A percentile compares a stretch with the other conserved stretches of the same genome.
These are phyloP conservation scores for Gentiana dahurica DNA, from an alignment of 257 asterid species.

Conservation along the genomic window DNA sequence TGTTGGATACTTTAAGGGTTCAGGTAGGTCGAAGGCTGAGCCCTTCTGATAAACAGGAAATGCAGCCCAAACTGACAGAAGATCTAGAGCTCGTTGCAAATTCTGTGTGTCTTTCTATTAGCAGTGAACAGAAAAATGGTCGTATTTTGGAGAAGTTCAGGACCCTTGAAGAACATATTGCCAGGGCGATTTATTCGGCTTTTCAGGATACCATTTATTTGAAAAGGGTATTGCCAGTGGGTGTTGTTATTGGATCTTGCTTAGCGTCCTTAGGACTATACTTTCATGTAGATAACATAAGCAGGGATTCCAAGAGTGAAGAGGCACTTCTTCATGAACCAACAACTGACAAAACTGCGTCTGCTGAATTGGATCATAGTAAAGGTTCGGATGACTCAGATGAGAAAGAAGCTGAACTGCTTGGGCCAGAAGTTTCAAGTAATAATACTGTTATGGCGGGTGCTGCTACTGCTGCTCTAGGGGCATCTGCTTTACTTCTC, in stretches of 20 bases:
- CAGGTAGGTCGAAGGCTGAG: constrained; percentile 69
- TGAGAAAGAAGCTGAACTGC: constrained; percentile 21
- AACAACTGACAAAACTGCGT: constrained; percentile 14
- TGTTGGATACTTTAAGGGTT: constrained; percentile 50
- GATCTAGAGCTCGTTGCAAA: constrained; percentile 66
- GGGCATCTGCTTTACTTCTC: constrained; percentile 81
- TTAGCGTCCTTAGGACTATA: constrained; percentile 67
- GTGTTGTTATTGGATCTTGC: constrained; percentile 78
- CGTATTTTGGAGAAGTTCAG: constrained; percentile 25
- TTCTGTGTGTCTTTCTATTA: constrained; percentile 53
- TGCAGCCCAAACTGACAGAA: constrained; percentile 47
- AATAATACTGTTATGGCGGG: constrained; percentile 49
- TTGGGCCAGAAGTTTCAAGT: constrained; percentile 26
- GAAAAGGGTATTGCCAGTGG: constrained; percentile 65
- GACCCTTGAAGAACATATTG: constrained; percentile 48
- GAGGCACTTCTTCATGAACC: constrained; percentile 21
- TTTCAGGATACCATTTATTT: constrained; percentile 53
- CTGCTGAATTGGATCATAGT: constrained; percentile 11
- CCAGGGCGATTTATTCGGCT: constrained; percentile 52
- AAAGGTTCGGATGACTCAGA: constrained; percentile 12
- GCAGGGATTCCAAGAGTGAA: constrained; percentile 26
- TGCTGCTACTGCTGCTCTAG: constrained; percentile 92
- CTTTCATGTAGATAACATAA: constrained; percentile 41
- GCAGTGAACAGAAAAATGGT: constrained; percentile 12
- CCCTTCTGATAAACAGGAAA: constrained; percentile 40